Evolutionary conservation across 495 filamentous ascomycete species (phyloP), one percentile per base, ranked within the genome.

Genomic region (Talaromyces wortmannii): DNA sequence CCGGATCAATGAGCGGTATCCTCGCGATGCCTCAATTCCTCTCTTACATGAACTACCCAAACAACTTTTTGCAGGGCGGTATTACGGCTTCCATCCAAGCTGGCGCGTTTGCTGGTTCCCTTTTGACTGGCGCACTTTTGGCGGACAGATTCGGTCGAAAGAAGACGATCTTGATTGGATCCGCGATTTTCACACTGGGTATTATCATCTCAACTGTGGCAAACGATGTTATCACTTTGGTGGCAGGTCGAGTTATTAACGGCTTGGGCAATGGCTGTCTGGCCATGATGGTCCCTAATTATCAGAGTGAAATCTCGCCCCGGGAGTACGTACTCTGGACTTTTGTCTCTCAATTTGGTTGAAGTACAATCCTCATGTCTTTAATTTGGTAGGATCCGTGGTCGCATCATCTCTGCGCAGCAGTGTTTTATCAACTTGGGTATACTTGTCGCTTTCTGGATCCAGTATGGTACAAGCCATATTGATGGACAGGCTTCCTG

Each of bases 301-400:
- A 62, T 30, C 64, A 66, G 18, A 66, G 63, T 42, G 63, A 66
- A 33, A 63, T 66, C 40, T 46, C 63, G 0, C 63, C 63, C 11
- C 36, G 50, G 15, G 54, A 66, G 61, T 63, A 50, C 55, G 58
- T 36, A 4, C 18, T 2, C 13, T 5, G 31, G 13, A 7, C 1
- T 29, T 50, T 15, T 17, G 2, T 15, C 7, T 17, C 15, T 23
- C 15, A 7, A 17, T 11, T 31, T 18, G 2, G 10, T 23, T 23
- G 23, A 23, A 23, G 23, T 23, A 23, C 23, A 23, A 4, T 4
- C 23, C 23, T 40, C 45, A 6, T 56, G 18, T 52, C 29, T 42
- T 44, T 15, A 48, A 31, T 42, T 13, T 12, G 4, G 16, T 43
- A 55, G 55, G 31, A 62, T 61, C 18, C 61, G 57, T 16, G 58